A percentile compares a stretch with the other conserved stretches of the same genome.
These are phyloP conservation scores for Cryptosporidium sp. DNA, from an alignment of 169 alveolate genomes.

Conservation along the genomic window DNA sequence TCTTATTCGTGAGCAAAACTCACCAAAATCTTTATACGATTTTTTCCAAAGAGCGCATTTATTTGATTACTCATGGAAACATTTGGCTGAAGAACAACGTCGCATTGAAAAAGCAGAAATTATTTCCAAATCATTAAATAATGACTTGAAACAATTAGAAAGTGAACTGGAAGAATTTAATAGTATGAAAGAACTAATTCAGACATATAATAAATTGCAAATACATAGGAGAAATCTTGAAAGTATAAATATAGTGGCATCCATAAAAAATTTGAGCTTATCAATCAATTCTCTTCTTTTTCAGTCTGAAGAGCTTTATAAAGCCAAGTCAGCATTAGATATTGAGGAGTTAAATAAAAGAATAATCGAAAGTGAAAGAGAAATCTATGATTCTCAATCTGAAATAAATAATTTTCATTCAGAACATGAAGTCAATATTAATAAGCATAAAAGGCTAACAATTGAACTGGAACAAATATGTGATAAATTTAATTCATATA, in stretches of 20 bases:
- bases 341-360: slow-evolving; percentile 2
- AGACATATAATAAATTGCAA: slow-evolving; percentile 3
- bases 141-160: not conserved
- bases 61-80: slow-evolving; percentile 56
- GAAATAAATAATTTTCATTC: not conserved
- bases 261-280: slow-evolving; percentile 6
- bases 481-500: not conserved
- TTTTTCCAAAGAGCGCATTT: slow-evolving; percentile 69
- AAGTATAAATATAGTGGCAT: not conserved
- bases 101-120: slow-evolving; percentile 62
- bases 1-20: slow-evolving; percentile 65
- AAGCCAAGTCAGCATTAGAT: slow-evolving; percentile 1
- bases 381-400: not conserved
- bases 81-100: slow-evolving; percentile 39
- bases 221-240: slow-evolving; percentile 9
- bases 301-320: not conserved
- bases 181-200: not conserved
- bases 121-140: slow-evolving; percentile 8
- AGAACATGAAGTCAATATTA: not conserved
- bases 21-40: slow-evolving; percentile 60
- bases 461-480: not conserved
- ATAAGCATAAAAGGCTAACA: not conserved
- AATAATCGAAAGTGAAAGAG: not conserved
- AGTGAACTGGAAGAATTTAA: slow-evolving; percentile 1
- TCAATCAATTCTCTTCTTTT: slow-evolving; percentile 2